Percentiles rank a stretch among this genome's conserved stretches.
phyloP scores from a whole-genome alignment of 495 filamentous ascomycete species.

The Penicillium steckii region DNA sequence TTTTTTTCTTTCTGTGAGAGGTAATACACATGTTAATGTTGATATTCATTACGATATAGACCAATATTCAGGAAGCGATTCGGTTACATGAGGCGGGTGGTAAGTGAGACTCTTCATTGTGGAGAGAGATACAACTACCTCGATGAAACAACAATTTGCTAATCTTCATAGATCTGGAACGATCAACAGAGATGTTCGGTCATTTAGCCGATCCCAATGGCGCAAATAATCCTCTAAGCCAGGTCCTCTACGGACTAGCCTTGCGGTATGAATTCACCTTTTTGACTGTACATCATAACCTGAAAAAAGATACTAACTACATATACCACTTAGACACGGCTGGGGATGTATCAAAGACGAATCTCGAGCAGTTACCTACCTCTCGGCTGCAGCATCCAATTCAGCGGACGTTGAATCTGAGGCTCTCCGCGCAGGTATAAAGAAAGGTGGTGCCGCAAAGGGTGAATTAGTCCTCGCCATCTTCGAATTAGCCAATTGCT shows the following conservation, averaged over 20 bases:
- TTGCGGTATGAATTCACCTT: conserved; percentile 61
- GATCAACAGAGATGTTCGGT: conserved; percentile 83
- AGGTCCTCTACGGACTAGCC: conserved; percentile 94
- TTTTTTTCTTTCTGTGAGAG: not conserved
- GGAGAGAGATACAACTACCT: not conserved
- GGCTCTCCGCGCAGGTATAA: conserved; percentile 80
- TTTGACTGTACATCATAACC: not conserved
- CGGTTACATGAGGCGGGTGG: conserved; percentile 82
- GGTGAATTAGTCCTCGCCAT: conserved; percentile 97
- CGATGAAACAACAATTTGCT: not conserved
- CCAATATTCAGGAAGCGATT: conserved; percentile 95
- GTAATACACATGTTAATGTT: conserved; percentile 1
- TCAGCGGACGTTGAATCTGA: conserved; percentile 80
- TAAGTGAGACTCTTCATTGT: conserved; percentile 41
- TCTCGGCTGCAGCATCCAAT: conserved; percentile 87
- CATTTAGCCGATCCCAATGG: conserved; percentile 81
- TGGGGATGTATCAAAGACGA: conserved; percentile 81
- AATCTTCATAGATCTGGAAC: conserved; percentile 51
- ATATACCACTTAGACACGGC: conserved; percentile 64
- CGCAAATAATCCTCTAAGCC: conserved; percentile 86
- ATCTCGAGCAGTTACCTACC: conserved; percentile 73
- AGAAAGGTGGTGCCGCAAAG: conserved; percentile 92
- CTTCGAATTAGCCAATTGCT: conserved; percentile 90
- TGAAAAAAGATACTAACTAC: conserved; percentile 7
- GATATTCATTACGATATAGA: conserved; percentile 38